These are phyloP conservation scores for Talaromyces liani DNA, from an alignment of 495 filamentous ascomycete genomes.

Conservation along the genomic window DNA sequence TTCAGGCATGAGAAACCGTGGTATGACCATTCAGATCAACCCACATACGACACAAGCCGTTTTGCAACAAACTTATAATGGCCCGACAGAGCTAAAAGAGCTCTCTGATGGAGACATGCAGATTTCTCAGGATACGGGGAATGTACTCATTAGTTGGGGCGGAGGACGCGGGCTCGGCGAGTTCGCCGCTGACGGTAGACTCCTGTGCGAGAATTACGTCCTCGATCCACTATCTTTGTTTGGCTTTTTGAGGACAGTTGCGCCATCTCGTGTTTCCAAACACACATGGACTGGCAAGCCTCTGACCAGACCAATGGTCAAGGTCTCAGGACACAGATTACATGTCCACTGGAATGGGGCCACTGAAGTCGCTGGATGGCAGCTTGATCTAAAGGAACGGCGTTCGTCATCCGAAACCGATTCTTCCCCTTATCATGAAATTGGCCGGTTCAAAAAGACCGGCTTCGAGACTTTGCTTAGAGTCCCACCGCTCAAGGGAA, in stretches of 20 bases:
- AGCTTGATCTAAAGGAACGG: constrained; percentile 17
- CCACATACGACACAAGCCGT: constrained; percentile 35
- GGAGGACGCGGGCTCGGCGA: constrained; percentile 45
- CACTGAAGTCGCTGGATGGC: constrained; percentile 32
- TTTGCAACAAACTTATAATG: constrained; percentile 27
- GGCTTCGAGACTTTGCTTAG: constrained; percentile 20
- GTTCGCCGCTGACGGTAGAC: constrained; percentile 38
- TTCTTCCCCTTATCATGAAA: constrained; percentile 12
- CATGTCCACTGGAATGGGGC: constrained; percentile 42
- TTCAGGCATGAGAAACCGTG: constrained; percentile 23
- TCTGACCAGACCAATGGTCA: constrained; percentile 18
- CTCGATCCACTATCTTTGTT: constrained; percentile 22
- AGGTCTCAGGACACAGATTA: constrained; percentile 21
- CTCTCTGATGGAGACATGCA: constrained; percentile 53
- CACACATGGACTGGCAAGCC: constrained; percentile 25
- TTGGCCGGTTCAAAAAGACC: constrained; percentile 19
- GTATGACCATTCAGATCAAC: constrained; percentile 28
- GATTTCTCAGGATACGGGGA: constrained; percentile 39
- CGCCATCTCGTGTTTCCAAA: constrained; percentile 28
- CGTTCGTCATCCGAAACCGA: neutral
- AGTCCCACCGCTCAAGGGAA: constrained; percentile 20
- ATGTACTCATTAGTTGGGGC: constrained; percentile 53
- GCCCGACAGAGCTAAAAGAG: constrained; percentile 34
- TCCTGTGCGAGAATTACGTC: constrained; percentile 30
- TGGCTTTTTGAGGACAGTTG: neutral